Evolutionary conservation across 225 moss, liverwort and hornwort species (phyloP), one percentile per base, ranked within the genome.

Genomic region (Pleurozium schreberi): DNA sequence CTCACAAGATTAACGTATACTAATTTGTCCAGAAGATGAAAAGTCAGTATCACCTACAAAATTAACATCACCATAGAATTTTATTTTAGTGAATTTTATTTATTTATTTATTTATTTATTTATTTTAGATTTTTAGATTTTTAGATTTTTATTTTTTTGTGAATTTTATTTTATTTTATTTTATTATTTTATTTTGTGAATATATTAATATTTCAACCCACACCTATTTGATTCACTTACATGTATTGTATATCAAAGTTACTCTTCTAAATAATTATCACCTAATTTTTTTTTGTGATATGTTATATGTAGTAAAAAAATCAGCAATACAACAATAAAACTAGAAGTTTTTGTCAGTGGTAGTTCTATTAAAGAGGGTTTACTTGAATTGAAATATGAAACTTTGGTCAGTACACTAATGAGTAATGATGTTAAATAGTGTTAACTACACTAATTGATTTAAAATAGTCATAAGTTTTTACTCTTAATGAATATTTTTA

Each of bases 261-360:
- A 34, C 22, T 0, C 21, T 22, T 5, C 5, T 20, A 34, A 34
- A 52, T 52, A 12, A 20, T 0, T 36, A 8, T 14, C 5, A 22
- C 3, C 10, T 0, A 30, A 5, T 47, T 34, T 50, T 21, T n/a
- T 28, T 19, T 31, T 18, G 14, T 14, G 14, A 36, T 76, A 34
- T 5, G 4, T 4, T 7, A 0, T 14, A 5, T 36, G 2, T 0
- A 1, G 0, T 36, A 36, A 76, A 3, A 36, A 76, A 36, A 23
- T 53, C 5, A 36, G 14, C 0, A 9, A 0, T 38, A 23, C 2
- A 53, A 10, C 25, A 77, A 25, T 6, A 34, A 2, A 76, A 52
- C 3, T 22, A 34, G 0, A 50, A 52, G 8, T 22, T 74, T 33
- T 1, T 12, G 1, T 20, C 1, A 0, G 33, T 52, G 20, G 3